Conservation (phyloP, 2,329 filamentous ascomycete genomes). For the Periconia macrospinosa region DNA sequence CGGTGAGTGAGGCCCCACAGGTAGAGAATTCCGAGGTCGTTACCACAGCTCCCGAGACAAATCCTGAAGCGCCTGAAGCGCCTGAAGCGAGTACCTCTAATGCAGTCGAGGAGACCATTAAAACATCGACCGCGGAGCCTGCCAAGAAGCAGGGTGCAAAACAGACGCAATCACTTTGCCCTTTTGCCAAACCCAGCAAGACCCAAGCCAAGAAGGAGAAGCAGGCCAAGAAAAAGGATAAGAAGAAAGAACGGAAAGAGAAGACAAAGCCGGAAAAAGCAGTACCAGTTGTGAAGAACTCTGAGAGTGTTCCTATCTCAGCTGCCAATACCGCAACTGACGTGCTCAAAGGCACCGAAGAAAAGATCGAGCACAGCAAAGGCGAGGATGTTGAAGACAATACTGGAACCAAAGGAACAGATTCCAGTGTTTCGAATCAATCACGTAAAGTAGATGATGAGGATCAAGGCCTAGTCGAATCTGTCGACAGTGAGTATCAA, state of each 20-base stretch:
- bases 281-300: slow-evolving; percentile 3
- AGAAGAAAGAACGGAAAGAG: slow-evolving; percentile 22
- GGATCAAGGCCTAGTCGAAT: not conserved
- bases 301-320: not conserved
- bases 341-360: too few relatives aligned
- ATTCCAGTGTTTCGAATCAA: not conserved
- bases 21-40: not conserved
- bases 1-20: not conserved
- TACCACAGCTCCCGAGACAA: not conserved
- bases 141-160: slow-evolving; percentile 26
- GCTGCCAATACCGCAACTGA: not conserved
- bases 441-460: not conserved
- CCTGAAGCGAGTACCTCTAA: not conserved
- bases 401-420: too few relatives aligned
- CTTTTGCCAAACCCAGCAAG: slow-evolving; percentile 31
- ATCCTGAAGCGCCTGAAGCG: not conserved
- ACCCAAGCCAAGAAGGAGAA: slow-evolving; percentile 35
- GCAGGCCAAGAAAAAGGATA: slow-evolving; percentile 41
- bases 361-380: too few relatives aligned
- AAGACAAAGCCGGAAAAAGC: slow-evolving; percentile 17
- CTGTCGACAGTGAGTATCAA: not conserved
- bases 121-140: not conserved
- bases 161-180: slow-evolving; percentile 32
- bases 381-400: too few relatives aligned
- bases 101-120: not conserved